Evolutionary conservation across 2,329 filamentous ascomycete genomes (phyloP).

Genomic region (Didymella sp.): DNA sequence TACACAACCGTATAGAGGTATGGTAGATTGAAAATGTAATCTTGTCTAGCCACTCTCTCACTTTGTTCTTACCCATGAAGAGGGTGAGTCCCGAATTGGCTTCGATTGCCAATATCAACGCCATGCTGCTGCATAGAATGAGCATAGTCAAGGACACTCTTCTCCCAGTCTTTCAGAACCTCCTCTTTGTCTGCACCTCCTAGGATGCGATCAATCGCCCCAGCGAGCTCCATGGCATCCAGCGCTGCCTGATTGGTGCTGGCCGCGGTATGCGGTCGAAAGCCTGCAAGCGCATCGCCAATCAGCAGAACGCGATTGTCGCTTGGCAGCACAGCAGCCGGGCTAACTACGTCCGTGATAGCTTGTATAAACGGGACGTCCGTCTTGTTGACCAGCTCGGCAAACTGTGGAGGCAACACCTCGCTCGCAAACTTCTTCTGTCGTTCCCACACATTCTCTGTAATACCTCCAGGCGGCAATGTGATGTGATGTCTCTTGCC

Average conservation of each 20-base stretch:
- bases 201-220: slow-evolving; percentile 41
- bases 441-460: slow-evolving; percentile 46
- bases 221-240: slow-evolving; percentile 48
- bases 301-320: slow-evolving; percentile 54
- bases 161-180: slow-evolving; percentile 44
- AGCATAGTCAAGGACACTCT: slow-evolving; percentile 24
- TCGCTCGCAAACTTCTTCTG: slow-evolving; percentile 41
- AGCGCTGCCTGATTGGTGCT: slow-evolving; percentile 56
- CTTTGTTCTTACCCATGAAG: slow-evolving; percentile 9
- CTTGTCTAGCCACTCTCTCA: not conserved
- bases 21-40: not conserved
- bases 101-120: slow-evolving; percentile 23
- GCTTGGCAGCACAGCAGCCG: slow-evolving; percentile 41
- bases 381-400: slow-evolving; percentile 50
- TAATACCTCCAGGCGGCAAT: slow-evolving; percentile 51
- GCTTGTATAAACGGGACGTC: slow-evolving; percentile 54
- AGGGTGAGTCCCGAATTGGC: slow-evolving; percentile 24
- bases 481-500: slow-evolving; percentile 52
- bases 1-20: not conserved
- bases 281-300: slow-evolving; percentile 55
- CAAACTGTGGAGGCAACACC: slow-evolving; percentile 48
- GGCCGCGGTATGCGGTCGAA: slow-evolving; percentile 54
- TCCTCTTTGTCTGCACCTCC: slow-evolving; percentile 37
- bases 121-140: slow-evolving; percentile 22
- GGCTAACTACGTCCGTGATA: slow-evolving; percentile 52